Conservation (phyloP, 2,329 filamentous ascomycete genomes). For the Achaetomium macrosporum region DNA sequence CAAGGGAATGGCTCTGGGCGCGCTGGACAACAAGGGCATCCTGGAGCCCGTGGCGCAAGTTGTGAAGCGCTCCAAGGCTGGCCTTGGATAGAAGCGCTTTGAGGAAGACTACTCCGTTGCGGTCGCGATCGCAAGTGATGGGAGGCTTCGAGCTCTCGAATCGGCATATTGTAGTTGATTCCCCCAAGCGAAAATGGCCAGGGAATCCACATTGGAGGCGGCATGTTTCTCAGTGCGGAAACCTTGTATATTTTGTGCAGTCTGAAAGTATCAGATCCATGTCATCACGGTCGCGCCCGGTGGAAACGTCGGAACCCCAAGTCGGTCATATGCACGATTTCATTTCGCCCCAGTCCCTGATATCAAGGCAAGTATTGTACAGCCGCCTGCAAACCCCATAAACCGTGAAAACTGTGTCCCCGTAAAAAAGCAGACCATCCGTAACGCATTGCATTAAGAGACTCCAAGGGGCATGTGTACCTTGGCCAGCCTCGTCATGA, state of each 20-base stretch:
- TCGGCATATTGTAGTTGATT: no score
- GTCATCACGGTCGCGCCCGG: no score
- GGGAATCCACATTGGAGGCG: background rate
- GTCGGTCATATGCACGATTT: conserved; percentile 53
- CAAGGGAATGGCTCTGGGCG: conserved; percentile 76
- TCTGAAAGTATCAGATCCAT: background rate
- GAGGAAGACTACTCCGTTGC: background rate
- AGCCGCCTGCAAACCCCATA: conserved; percentile 59
- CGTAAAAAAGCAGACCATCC: conserved; percentile 55
- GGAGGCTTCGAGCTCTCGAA: background rate
- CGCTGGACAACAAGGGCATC: conserved; percentile 79
- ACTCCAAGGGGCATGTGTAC: conserved; percentile 43
- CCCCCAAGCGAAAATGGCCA: no score
- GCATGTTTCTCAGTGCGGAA: background rate
- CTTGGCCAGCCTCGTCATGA: conserved; percentile 51
- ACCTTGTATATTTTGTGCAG: background rate
- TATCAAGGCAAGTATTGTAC: conserved; percentile 62
- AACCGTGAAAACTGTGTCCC: conserved; percentile 61
- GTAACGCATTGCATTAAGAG: conserved; percentile 73
- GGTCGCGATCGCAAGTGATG: background rate
- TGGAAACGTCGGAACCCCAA: background rate
- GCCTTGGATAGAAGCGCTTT: conserved; percentile 55
- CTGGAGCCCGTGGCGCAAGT: conserved; percentile 78
- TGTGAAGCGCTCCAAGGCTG: conserved; percentile 80
- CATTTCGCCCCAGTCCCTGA: conserved; percentile 56